Percentiles rank a stretch among this genome's conserved stretches.
phyloP scores from a whole-genome alignment of 164 flowering plant species.

The Berberis vulgaris region DNA sequence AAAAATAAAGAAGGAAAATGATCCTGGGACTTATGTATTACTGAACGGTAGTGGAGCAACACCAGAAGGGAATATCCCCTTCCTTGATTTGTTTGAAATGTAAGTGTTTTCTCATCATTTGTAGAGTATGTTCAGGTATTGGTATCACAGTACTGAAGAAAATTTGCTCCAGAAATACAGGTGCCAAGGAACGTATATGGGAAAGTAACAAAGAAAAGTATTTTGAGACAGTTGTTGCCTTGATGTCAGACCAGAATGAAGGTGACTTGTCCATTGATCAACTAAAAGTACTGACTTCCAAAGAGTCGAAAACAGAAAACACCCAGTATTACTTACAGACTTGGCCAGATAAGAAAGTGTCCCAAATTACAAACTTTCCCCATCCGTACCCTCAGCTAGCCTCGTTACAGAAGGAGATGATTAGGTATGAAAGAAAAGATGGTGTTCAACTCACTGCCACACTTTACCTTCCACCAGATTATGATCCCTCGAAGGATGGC shows the following conservation, averaged over 20 bases:
- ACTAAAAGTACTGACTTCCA: slow-evolving; percentile 77
- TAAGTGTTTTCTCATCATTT: slow-evolving; percentile 30
- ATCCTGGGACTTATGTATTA: slow-evolving; percentile 55
- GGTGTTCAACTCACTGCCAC: slow-evolving; percentile 98
- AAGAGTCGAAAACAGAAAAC: slow-evolving; percentile 94
- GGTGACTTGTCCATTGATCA: slow-evolving; percentile 61
- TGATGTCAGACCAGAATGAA: slow-evolving; percentile 83
- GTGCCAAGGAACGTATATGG: slow-evolving; percentile 90
- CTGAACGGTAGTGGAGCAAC: slow-evolving; percentile 97
- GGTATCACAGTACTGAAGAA: slow-evolving; percentile 14
- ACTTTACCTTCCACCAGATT: slow-evolving; percentile 83
- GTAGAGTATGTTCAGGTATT: slow-evolving; percentile 1
- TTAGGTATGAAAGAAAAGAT: slow-evolving; percentile 85
- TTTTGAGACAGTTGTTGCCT: slow-evolving; percentile 79
- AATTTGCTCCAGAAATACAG: slow-evolving; percentile 65
- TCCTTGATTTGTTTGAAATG: slow-evolving; percentile 93
- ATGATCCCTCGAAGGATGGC: slow-evolving; percentile 83
- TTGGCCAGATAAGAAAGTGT: slow-evolving; percentile 70
- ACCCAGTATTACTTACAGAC: slow-evolving; percentile 69
- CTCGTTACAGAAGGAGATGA: slow-evolving; percentile 88
- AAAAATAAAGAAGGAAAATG: slow-evolving; percentile 61
- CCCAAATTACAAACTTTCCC: slow-evolving; percentile 77
- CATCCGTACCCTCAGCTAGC: slow-evolving; percentile 97
- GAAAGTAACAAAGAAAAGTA: slow-evolving; percentile 87
- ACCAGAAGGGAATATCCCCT: slow-evolving; percentile 92